phyloP scores from a whole-genome alignment of 768 basidiomycete species.

The Mycena capillaripes region DNA sequence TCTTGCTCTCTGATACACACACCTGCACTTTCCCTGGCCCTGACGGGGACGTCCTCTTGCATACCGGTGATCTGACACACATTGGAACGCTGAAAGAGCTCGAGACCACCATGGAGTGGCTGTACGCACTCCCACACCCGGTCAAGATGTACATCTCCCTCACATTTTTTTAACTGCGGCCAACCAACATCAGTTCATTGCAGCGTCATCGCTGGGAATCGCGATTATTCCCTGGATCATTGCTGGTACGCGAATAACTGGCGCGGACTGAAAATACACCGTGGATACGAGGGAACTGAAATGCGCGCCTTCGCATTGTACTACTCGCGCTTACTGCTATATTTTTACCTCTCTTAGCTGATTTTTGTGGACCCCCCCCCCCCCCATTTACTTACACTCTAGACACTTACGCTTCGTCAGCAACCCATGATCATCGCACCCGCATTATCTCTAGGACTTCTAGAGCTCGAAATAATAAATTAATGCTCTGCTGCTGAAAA shows the following conservation, averaged over 20 bases:
- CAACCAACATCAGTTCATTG: neutral
- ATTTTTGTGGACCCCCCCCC: conserved; percentile 48
- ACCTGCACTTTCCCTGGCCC: neutral
- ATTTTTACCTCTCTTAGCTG: conserved; percentile 12
- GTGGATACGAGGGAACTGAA: neutral
- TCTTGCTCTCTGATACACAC: conserved; percentile 77
- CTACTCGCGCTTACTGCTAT: neutral
- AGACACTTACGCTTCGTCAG: neutral
- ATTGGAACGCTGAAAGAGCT: too few relatives aligned
- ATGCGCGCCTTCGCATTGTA: neutral
- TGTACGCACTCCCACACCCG: conserved; percentile 55
- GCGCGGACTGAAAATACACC: neutral
- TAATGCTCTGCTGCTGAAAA: neutral
- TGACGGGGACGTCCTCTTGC: conserved; percentile 73
- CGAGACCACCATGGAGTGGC: conserved; percentile 71
- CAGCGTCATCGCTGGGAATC: conserved; percentile 80
- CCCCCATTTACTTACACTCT: too few relatives aligned
- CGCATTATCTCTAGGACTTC: conserved; percentile 4
- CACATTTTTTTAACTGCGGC: neutral
- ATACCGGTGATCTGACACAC: conserved; percentile 76
- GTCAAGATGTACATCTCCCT: conserved; percentile 1
- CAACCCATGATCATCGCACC: neutral
- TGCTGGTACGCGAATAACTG: conserved; percentile 58
- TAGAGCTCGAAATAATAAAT: conserved; percentile 23
- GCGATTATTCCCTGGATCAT: conserved; percentile 67